Conservation (phyloP, 129 eudicot genomes). For the Chrysanthemum seticuspe region DNA sequence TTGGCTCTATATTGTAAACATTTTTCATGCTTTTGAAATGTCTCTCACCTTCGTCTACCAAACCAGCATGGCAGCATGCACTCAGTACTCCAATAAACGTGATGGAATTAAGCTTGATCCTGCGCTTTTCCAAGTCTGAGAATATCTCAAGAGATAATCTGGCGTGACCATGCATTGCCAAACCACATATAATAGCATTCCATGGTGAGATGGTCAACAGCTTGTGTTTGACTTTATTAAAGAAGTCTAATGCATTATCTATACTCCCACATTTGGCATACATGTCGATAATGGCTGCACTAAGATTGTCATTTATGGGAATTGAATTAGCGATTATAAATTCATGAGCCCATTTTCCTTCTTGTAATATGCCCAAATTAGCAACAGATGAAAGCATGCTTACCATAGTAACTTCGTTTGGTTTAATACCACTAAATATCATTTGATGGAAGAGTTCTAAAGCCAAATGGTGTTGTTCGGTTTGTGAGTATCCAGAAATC, state of each 20-base stretch:
- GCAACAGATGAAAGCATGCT: slow-evolving; percentile 87
- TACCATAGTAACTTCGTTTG: slow-evolving; percentile 88
- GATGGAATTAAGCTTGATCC: slow-evolving; percentile 54
- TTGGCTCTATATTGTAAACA: slow-evolving; percentile 57
- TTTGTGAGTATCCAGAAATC: slow-evolving; percentile 84
- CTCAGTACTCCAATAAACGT: slow-evolving; percentile 85
- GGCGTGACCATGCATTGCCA: slow-evolving; percentile 93
- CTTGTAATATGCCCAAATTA: slow-evolving; percentile 54
- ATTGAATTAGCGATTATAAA: slow-evolving; percentile 54
- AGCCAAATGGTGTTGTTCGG: slow-evolving; percentile 49
- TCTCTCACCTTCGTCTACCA: slow-evolving; percentile 62
- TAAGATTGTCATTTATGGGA: slow-evolving; percentile 62
- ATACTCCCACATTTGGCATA: slow-evolving; percentile 91
- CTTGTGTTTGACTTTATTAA: slow-evolving; percentile 44
- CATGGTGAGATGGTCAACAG: slow-evolving; percentile 68
- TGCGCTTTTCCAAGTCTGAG: slow-evolving; percentile 47
- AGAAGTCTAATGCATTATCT: slow-evolving; percentile 56
- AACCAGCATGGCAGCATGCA: slow-evolving; percentile 95
- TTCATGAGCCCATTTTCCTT: slow-evolving; percentile 74
- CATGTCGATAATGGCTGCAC: slow-evolving; percentile 88
- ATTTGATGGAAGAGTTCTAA: slow-evolving; percentile 64
- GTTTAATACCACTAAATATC: slow-evolving; percentile 53
- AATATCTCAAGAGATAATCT: slow-evolving; percentile 48
- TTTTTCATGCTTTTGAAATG: slow-evolving; percentile 64
- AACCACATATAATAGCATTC: slow-evolving; percentile 91